These are phyloP conservation scores for Candida ponderosae DNA, from an alignment of 805 yeast genomes.

Conservation along the genomic window DNA sequence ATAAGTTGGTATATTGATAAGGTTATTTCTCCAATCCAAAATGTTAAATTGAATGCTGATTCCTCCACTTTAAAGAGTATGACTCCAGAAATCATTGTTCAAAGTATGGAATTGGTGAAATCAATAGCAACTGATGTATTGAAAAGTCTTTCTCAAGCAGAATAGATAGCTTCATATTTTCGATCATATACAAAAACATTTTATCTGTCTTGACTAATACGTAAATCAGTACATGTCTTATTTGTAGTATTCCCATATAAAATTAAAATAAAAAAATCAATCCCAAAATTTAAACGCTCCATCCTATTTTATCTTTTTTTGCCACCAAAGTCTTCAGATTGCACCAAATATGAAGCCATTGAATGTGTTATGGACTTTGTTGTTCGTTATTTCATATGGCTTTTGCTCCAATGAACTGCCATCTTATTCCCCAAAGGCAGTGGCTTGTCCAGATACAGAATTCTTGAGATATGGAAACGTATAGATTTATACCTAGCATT, in stretches of 20 bases:
- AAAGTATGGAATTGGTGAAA: slow-evolving; percentile 51
- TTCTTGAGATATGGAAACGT: slow-evolving; percentile 16
- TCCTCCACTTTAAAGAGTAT: slow-evolving; percentile 44
- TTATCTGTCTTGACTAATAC: no score
- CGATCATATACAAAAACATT: no score
- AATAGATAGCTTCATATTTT: background rate
- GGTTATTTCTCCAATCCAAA: slow-evolving; percentile 66
- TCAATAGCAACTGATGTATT: slow-evolving; percentile 57
- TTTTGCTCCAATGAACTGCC: background rate
- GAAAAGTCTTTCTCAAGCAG: slow-evolving; percentile 7
- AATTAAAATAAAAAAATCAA: no score
- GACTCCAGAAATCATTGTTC: slow-evolving; percentile 34
- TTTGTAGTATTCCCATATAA: no score
- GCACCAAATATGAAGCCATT: no score
- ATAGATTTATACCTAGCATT: background rate
- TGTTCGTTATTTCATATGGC: background rate
- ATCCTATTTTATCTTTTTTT: no score
- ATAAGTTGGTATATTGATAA: slow-evolving; percentile 63
- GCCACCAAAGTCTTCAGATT: no score
- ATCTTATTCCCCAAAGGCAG: slow-evolving; percentile 18
- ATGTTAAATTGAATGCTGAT: slow-evolving; percentile 48
- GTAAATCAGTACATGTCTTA: no score
- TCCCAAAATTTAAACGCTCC: no score
- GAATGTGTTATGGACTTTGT: no score
- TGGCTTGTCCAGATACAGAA: slow-evolving; percentile 20